These are phyloP conservation scores for Dothiorella sarmentorum DNA, from an alignment of 2,329 filamentous ascomycete species.

Conservation along the genomic window DNA sequence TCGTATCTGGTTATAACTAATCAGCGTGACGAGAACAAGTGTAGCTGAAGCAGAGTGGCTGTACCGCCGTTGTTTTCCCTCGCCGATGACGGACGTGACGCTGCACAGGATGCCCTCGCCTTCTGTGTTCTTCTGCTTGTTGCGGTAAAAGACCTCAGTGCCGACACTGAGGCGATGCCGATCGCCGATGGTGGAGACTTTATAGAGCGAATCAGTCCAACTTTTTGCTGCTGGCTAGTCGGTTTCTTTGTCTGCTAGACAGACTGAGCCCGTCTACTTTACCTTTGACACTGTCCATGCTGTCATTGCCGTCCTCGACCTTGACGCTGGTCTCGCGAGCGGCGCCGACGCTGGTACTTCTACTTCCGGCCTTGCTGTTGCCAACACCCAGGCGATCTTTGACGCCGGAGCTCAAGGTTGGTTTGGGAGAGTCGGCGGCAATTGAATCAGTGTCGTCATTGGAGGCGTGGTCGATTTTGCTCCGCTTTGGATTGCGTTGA, in stretches of 20 bases:
- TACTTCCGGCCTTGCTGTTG: constrained; percentile 35
- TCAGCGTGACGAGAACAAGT: no score
- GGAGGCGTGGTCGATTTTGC: constrained; percentile 33
- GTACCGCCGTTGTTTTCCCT: constrained; percentile 49
- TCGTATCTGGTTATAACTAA: constrained; percentile 38
- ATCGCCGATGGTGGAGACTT: constrained; percentile 17
- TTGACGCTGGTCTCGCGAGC: constrained; percentile 51
- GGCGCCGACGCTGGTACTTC: constrained; percentile 44
- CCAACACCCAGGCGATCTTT: constrained; percentile 30
- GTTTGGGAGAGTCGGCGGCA: constrained; percentile 34
- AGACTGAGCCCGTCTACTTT: constrained; percentile 23
- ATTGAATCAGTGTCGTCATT: constrained; percentile 38
- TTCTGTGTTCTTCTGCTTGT: constrained; percentile 41
- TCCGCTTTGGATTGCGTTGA: constrained; percentile 34
- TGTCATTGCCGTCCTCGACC: constrained; percentile 45
- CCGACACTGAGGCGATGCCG: constrained; percentile 35
- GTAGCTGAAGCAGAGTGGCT: background rate
- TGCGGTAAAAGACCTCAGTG: constrained; percentile 51
- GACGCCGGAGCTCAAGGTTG: constrained; percentile 8
- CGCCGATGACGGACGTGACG: constrained; percentile 51
- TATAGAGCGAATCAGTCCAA: constrained; percentile 17
- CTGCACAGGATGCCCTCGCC: constrained; percentile 52
- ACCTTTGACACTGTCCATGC: constrained; percentile 44
- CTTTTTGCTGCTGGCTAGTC: constrained; percentile 21
- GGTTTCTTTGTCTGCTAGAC: constrained; percentile 9